Evolutionary conservation across 176 grass and related monocot genomes (phyloP), one percentile per base, ranked within the genome.

Genomic region (Triticum dicoccoides): DNA sequence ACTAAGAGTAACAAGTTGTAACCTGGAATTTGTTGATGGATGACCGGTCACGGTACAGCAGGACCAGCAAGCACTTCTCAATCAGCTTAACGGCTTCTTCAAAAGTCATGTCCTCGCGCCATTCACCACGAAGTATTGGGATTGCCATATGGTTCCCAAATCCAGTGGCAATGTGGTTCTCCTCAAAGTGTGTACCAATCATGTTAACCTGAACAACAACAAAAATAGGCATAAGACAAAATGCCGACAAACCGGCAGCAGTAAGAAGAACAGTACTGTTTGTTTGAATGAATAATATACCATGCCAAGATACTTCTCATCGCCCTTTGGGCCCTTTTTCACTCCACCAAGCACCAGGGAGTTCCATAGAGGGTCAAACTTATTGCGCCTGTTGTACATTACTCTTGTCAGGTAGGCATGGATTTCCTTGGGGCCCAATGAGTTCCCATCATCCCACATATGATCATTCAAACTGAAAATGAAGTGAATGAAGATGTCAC

Each of bases 391-490:
- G 72, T 96, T 94, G 35, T 99, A 99, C 97, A 99, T 99, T 15
- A 99, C 89, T 88, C 94, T 88, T 32, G 89, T 99, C 58, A 99
- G 71, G 84, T 99, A 94, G 78, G 81, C 88, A 83, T 99, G 97
- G 75, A 99, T 84, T 88, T 99, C 94, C 82, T 99, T 99, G 54
- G 97, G 97, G 49, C 97, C 97, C 89, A 99, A 79, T 9, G 97
- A 99, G 76, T 99, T 99, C 32, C 97, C 97, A 88, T 99, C 97
- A 81, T 99, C 97, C 97, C 97, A 99, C 97, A 99, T 99, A 69
- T 93, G 91, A 91, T 99, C 97, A 34, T 92, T 93, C 85, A 93
- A 52, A 69, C 94, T 99, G 82, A 86, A 87, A 85, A 86, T 12
- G 41, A 73, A 21, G 64, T 9, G 9, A 20, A 73, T 56, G 11